Evolutionary conservation across 768 basidiomycete species (phyloP), one percentile per base, ranked within the genome.

Genomic region (Suillus variegatus): DNA sequence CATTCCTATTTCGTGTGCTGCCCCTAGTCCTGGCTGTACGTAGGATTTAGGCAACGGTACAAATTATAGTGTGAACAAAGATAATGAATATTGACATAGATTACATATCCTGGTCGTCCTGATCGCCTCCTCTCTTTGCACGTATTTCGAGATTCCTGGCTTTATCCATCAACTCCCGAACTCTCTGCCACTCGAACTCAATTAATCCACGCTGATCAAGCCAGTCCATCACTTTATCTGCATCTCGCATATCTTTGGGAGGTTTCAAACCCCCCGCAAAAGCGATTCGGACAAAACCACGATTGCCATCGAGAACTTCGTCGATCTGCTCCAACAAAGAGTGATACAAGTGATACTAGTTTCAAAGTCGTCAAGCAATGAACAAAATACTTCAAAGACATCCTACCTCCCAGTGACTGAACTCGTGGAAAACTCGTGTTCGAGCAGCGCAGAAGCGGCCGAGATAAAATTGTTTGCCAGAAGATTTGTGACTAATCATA

Each of bases 171-270:
- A 93, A 84, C 41, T 80, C 77, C 68, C 91, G 88, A 60, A 94
- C 74, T 69, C 82, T 88, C 64, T 84, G 82, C 91, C 91, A 94
- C 70, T 91, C 87, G 65, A 78, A 78, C 20, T 88, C 84, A 64
- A 94, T 88, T 51, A 91, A 74, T 20, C 84, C 82, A 43, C 91
- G 82, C 66, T 87, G 76, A 66, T 93, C 92, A 12, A 95, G 82
- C 91, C 92, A 93, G 28, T 92, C 90, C 78, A 89, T 89, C 44
- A 94, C 80, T n/a, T 78, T 86, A 70, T 94, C 91, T n/a, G 89
- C 90, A 70, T 94, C 87, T 14, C 80, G 74, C 41, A 89, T 78
- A 70, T 94, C 88, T 47, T 86, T 75, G 0, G 93, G 93, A 22
- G 90, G 90, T 64, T 81, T 72, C 67, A 77, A 77, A 3, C 85